Percentiles rank a stretch among this genome's conserved stretches.
phyloP scores from a whole-genome alignment of 192 early-diverging fungal species.

The Geranomyces michiganensis region DNA sequence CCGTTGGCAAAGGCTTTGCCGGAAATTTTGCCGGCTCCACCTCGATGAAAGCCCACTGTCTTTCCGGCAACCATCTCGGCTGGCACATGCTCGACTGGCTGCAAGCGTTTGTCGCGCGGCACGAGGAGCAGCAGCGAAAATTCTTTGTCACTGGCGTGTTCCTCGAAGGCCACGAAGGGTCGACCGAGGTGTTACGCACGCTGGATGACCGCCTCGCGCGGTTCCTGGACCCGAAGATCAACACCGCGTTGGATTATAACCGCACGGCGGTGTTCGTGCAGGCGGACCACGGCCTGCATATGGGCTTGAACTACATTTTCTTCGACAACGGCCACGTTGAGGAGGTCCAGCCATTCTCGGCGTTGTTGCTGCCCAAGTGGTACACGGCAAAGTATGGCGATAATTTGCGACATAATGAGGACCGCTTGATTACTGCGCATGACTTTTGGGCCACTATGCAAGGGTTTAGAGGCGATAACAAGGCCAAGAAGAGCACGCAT shows the following conservation, averaged over 20 bases:
- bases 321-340: constrained; percentile 16
- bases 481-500: not conserved
- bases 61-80: not conserved
- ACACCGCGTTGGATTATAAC: not conserved
- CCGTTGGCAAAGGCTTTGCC: constrained; percentile 15
- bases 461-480: not conserved
- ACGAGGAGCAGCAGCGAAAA: constrained; percentile 3
- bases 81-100: constrained; percentile 18
- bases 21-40: constrained; percentile 13
- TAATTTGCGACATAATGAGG: constrained; percentile 1
- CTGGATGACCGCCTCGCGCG: constrained; percentile 5
- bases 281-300: constrained; percentile 12
- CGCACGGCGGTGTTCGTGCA: constrained; percentile 13
- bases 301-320: constrained; percentile 16
- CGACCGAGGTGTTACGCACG: constrained; percentile 4
- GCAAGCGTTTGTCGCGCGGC: not conserved
- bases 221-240: constrained; percentile 8
- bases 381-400: constrained; percentile 7
- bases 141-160: constrained; percentile 18
- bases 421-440: constrained; percentile 6
- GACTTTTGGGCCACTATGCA: constrained; percentile 18
- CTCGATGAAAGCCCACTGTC: constrained; percentile 6
- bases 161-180: constrained; percentile 14
- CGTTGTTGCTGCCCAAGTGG: not conserved
- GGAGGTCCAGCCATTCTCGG: constrained; percentile 16